Evolutionary conservation across 2,329 filamentous ascomycete species (phyloP), one percentile per base, ranked within the genome.

Genomic region (Colletotrichum coccodes): DNA sequence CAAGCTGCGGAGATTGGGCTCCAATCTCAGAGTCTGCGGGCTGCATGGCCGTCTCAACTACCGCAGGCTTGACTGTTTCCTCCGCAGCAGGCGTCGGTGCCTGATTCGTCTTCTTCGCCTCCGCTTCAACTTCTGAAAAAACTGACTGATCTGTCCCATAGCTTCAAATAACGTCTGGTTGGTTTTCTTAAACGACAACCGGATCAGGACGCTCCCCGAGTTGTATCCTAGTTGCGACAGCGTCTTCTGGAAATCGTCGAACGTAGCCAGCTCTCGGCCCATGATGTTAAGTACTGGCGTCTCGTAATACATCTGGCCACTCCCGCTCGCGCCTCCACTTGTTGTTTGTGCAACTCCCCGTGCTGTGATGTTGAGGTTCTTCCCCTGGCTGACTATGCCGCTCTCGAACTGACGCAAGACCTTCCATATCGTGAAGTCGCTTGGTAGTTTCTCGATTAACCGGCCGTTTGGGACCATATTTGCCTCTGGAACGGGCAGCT

Each of bases 331-430:
- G 6, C 84, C 79, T 6, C 85, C 88, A 68, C 81, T 84, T 42
- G 80, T 83, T 18, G 86, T 87, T 70, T 89, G 86, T 0, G 94
- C 91, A n/a, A 92, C 86, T 3, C 91, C 94, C 70, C 95, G 87
- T 16, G 91, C 94, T 0, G 96, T 98, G 73, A 99, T 89, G 78
- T 98, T 98, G 72, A 93, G 83, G 63, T 84, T 89, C 61, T 81
- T 84, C 9, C 86, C 86, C 65, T 85, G 84, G 56, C 85, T 89
- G n/a, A 88, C 88, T 28, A 88, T 87, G 38, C 88, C 90, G 71
- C 92, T 92, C 80, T 99, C 96, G 72, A 98, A 97, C 76, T 96
- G 94, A 68, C 96, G 91, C 64, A 99, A 78, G 32, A 98, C 85
- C 73, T 94, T 89, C 96, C 96, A 99, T 79, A 99, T 78, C 21